These are phyloP conservation scores for Rhodotorula kratochvilovae DNA, from an alignment of 768 basidiomycete genomes.

Conservation along the genomic window DNA sequence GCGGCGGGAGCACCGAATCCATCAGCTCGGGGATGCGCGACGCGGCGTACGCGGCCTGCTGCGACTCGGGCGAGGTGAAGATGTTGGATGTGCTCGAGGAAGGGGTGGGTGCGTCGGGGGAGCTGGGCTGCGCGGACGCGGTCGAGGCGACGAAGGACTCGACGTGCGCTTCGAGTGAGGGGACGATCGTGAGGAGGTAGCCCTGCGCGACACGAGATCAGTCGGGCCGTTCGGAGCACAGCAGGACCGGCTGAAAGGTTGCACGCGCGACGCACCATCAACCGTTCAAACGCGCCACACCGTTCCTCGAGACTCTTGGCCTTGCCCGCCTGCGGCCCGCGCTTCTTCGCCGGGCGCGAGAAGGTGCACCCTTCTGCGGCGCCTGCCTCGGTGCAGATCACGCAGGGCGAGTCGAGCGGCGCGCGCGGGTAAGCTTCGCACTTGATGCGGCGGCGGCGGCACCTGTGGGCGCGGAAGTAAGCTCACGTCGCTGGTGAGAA, in stretches of 20 bases:
- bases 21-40: constrained; percentile 11
- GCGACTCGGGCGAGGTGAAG: constrained; percentile 12
- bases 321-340: constrained; percentile 29
- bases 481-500: neutral
- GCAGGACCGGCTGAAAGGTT: too few species aligned
- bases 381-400: constrained; percentile 31
- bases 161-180: neutral
- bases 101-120: constrained; percentile 2
- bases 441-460: constrained; percentile 25
- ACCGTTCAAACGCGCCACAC: constrained; percentile 9
- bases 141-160: neutral
- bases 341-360: constrained; percentile 22
- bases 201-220: neutral
- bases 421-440: constrained; percentile 13
- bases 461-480: neutral
- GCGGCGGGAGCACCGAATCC: constrained; percentile 2
- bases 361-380: constrained; percentile 18
- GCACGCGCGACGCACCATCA: constrained; percentile 14
- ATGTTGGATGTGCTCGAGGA: constrained; percentile 4
- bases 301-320: constrained; percentile 19
- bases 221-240: neutral
- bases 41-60: neutral
- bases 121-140: neutral
- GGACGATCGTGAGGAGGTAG: neutral
- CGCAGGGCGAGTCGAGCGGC: constrained; percentile 19